Evolutionary conservation across 140 eudicot genomes (phyloP).

Genomic region (Flaveria floridana): DNA sequence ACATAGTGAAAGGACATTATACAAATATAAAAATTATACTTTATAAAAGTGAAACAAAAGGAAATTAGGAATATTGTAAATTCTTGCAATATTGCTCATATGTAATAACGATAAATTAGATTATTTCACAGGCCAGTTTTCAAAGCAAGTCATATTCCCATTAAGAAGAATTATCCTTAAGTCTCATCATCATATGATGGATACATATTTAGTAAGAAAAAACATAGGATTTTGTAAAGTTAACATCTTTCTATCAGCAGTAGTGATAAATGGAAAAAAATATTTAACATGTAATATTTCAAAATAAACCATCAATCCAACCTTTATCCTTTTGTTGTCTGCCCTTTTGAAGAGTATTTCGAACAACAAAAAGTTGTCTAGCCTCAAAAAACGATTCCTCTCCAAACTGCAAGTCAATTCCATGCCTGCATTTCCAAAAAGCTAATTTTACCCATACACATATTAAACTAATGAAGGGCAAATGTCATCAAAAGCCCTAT

Average conservation of each 20-base stretch:
- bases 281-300: not conserved
- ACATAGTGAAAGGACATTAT: not conserved
- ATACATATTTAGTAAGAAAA: not conserved
- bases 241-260: not conserved
- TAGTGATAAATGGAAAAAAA: not conserved
- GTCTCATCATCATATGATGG: not conserved
- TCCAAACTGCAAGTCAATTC: constrained; percentile 39
- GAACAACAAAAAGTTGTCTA: constrained; percentile 50
- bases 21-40: not conserved
- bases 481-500: not conserved
- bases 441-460: not conserved
- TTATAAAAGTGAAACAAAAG: not conserved
- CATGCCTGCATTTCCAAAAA: constrained; percentile 47
- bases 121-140: not conserved
- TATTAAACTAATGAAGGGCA: not conserved
- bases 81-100: not conserved
- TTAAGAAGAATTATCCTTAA: not conserved
- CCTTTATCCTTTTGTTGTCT: constrained; percentile 57
- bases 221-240: not conserved
- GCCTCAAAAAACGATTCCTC: constrained; percentile 54
- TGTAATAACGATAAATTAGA: not conserved
- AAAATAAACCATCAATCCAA: constrained; percentile 19
- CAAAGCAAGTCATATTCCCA: constrained; percentile 1
- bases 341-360: constrained; percentile 53
- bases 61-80: not conserved